Percentiles rank a stretch among this genome's conserved stretches.
phyloP scores from a whole-genome alignment of 2,329 filamentous ascomycete genomes.

The Neonectria punicea region DNA sequence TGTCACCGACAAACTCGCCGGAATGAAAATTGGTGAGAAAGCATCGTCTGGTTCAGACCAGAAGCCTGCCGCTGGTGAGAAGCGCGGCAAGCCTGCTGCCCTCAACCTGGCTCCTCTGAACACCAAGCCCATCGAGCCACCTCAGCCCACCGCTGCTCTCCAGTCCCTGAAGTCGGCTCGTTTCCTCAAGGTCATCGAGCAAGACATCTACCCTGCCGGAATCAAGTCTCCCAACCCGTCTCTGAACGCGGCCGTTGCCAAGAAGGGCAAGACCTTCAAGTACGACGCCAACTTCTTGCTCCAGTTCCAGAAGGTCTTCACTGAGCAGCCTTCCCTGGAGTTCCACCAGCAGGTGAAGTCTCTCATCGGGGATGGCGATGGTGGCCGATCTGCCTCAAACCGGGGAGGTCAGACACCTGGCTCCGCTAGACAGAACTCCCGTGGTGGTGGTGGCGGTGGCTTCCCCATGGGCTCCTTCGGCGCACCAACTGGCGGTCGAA shows the following conservation, averaged over 20 bases:
- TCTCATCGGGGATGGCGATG: conserved; percentile 82
- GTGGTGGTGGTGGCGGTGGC: conserved; percentile 59
- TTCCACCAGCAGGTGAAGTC: conserved; percentile 92
- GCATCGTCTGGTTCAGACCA: conserved; percentile 55
- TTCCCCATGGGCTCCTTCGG: conserved; percentile 79
- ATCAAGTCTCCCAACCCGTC: conserved; percentile 93
- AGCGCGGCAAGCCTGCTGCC: conserved; percentile 81
- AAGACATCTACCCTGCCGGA: conserved; percentile 83
- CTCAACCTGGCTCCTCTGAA: conserved; percentile 87
- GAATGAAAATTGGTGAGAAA: conserved; percentile 61
- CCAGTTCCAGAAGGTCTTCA: conserved; percentile 96
- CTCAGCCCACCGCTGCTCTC: conserved; percentile 92
- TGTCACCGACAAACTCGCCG: conserved; percentile 61
- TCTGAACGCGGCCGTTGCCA: conserved; percentile 81
- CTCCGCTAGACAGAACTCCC: conserved; percentile 61
- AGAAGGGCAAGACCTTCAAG: conserved; percentile 86
- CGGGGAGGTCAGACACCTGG: conserved; percentile 64
- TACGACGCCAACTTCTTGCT: conserved; percentile 96
- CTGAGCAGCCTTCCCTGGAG: conserved; percentile 93
- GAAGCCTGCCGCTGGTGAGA: conserved; percentile 66
- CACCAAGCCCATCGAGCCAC: conserved; percentile 86
- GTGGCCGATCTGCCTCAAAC: conserved; percentile 67
- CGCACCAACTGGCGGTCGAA: conserved; percentile 58
- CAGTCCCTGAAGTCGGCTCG: conserved; percentile 92
- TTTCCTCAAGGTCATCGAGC: conserved; percentile 82